Evolutionary conservation across 139 green algal species (phyloP), one percentile per base, ranked within the genome.

Genomic region (Tetratostichococcus sp.): DNA sequence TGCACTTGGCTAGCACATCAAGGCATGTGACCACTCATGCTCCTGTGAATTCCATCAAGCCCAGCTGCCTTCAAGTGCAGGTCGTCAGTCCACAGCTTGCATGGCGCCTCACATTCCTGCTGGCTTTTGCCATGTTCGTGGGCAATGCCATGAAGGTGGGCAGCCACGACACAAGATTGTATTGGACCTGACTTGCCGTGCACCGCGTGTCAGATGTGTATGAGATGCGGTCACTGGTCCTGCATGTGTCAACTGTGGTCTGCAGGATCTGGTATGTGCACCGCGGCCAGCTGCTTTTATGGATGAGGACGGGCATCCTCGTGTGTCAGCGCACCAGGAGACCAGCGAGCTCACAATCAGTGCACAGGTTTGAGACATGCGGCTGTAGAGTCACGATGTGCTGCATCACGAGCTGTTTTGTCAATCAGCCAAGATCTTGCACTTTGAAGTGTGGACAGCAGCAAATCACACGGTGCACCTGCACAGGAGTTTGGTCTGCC

Each of bases 61-160:
- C n/a, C n/a, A n/a, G n/a, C n/a, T n/a, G n/a, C n/a, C 11, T 50
- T 21, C 39, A 21, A 21, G 57, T 77, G 71, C 62, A 76, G 2
- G 71, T 83, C 77, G 71, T 82, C 80, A 6, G 67, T 66, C 59
- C 67, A 69, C 69, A 77, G 11, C 70, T 77, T 71, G 70, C 74
- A 39, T 67, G 39, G 62, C 67, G 33, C 31, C 31, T 43, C 32
- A 26, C 30, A 57, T 34, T 35, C 70, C 26, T 35, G 8, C 70
- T 75, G 35, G 70, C 35, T 35, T 66, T 75, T 39, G 30, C 70
- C 42, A 34, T 75, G 35, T 67, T 50, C 42, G 35, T 72, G 50
- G 50, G 50, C 50, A 62, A 62, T 26, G 50, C 50, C 11, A 62
- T 62, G 50, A 62, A 62, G 19, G 50, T 62, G 50, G 50, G 39